Evolutionary conservation across 768 basidiomycete species (phyloP).

Genomic region (Collybiopsis confluens): DNA sequence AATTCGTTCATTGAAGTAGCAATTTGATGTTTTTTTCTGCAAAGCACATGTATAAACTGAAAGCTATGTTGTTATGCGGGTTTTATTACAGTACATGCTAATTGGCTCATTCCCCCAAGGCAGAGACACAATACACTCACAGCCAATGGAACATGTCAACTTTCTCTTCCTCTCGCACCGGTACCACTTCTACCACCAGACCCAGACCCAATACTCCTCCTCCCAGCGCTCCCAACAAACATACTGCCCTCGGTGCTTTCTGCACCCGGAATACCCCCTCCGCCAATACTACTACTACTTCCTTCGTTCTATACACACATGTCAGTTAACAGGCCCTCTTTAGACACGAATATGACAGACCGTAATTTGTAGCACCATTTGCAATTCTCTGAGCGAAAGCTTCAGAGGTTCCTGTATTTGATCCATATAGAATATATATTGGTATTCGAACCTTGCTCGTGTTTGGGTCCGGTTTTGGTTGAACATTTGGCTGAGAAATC

Average conservation of each 20-base stretch:
- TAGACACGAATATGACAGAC: conserved; percentile 15
- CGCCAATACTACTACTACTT: not conserved
- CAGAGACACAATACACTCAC: not conserved
- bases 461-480: not conserved
- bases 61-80: too few relatives aligned
- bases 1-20: too few relatives aligned
- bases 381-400: conserved; percentile 43
- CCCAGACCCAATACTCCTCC: not conserved
- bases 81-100: too few relatives aligned
- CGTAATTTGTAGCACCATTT: conserved; percentile 31
- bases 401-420: conserved; percentile 47
- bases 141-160: not conserved
- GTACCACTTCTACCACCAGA: too few relatives aligned
- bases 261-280: not conserved
- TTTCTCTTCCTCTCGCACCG: not conserved
- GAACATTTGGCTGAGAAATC: conserved; percentile 6
- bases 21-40: too few relatives aligned
- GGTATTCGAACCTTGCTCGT: conserved; percentile 16
- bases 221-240: conserved; percentile 25
- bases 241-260: conserved; percentile 3
- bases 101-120: not conserved
- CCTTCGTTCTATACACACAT: conserved; percentile 17
- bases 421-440: conserved; percentile 39
- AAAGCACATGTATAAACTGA: too few relatives aligned
- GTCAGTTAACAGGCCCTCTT: not conserved